phyloP scores from a whole-genome alignment of 225 moss, liverwort and hornwort species.

The Physcomitrium patens region DNA sequence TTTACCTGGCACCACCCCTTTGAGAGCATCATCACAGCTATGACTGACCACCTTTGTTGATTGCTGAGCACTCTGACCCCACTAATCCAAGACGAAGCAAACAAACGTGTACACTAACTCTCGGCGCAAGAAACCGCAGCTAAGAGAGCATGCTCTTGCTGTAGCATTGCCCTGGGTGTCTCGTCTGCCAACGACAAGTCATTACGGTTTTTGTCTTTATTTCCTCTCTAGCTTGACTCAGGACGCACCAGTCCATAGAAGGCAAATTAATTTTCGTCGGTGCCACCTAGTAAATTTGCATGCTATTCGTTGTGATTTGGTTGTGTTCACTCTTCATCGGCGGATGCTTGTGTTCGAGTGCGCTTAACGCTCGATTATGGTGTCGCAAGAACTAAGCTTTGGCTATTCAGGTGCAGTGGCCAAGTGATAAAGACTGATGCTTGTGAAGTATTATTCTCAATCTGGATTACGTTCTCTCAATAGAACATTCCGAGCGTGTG shows the following conservation, averaged over 20 bases:
- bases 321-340: slow-evolving; percentile 3
- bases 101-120: neutral
- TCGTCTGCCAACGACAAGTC: slow-evolving; percentile 25
- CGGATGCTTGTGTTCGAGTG: no score
- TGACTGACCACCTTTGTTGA: slow-evolving; percentile 15
- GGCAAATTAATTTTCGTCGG: neutral
- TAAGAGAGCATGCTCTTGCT: slow-evolving; percentile 44
- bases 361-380: no score
- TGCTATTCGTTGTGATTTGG: neutral
- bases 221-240: slow-evolving; percentile 19
- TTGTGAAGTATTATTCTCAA: neutral
- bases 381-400: neutral
- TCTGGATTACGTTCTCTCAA: slow-evolving; percentile 32
- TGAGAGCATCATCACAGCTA: slow-evolving; percentile 39
- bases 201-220: neutral
- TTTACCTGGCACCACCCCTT: slow-evolving; percentile 36
- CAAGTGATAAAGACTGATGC: neutral
- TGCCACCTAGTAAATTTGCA: neutral
- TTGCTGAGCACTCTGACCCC: neutral
- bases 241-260: slow-evolving; percentile 40
- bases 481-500: neutral
- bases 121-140: slow-evolving; percentile 5
- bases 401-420: neutral
- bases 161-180: slow-evolving; percentile 42
- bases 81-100: neutral